A percentile compares a stretch with the other conserved stretches of the same genome.
Conservation (phyloP, 495 filamentous ascomycete genomes). For the Xylaria bambusicola region DNA sequence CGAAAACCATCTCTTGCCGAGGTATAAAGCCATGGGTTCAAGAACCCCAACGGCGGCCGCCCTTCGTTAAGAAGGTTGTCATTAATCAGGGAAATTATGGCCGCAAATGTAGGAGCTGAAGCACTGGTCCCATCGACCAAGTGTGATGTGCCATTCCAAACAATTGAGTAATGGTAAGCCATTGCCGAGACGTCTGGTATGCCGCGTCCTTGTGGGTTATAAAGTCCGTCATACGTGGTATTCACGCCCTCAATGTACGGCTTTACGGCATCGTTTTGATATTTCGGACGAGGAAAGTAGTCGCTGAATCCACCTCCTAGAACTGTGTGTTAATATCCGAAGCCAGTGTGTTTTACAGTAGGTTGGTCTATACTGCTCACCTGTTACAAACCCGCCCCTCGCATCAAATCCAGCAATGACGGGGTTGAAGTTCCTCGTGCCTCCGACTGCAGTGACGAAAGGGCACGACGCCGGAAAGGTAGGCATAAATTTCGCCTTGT, state of each 20-base stretch:
- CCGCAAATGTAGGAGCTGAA: slow-evolving; percentile 38
- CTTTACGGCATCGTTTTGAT: slow-evolving; percentile 34
- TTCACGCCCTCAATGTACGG: no score
- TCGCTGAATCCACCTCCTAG: slow-evolving; percentile 55
- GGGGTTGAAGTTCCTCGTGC: slow-evolving; percentile 58
- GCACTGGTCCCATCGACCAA: slow-evolving; percentile 44
- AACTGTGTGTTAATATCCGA: no score
- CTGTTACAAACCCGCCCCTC: no score
- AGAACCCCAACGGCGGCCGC: slow-evolving; percentile 53
- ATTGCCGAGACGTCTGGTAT: slow-evolving; percentile 40
- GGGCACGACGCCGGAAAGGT: slow-evolving; percentile 71
- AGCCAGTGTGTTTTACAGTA: no score
- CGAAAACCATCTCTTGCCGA: slow-evolving; percentile 48
- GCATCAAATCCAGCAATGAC: no score
- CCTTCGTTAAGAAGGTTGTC: slow-evolving; percentile 48
- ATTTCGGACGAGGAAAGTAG: slow-evolving; percentile 40
- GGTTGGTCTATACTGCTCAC: no score
- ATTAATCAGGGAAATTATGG: slow-evolving; percentile 49
- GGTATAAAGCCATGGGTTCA: slow-evolving; percentile 54
- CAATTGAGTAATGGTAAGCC: slow-evolving; percentile 30
- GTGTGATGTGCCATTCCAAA: slow-evolving; percentile 22
- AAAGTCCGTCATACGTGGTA: slow-evolving; percentile 33
- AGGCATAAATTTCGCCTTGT: slow-evolving; percentile 61
- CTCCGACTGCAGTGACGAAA: slow-evolving; percentile 70
- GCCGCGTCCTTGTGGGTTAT: slow-evolving; percentile 31